Conservation (phyloP, 2,329 filamentous ascomycete genomes). For the Albophoma yamanashiensis region DNA sequence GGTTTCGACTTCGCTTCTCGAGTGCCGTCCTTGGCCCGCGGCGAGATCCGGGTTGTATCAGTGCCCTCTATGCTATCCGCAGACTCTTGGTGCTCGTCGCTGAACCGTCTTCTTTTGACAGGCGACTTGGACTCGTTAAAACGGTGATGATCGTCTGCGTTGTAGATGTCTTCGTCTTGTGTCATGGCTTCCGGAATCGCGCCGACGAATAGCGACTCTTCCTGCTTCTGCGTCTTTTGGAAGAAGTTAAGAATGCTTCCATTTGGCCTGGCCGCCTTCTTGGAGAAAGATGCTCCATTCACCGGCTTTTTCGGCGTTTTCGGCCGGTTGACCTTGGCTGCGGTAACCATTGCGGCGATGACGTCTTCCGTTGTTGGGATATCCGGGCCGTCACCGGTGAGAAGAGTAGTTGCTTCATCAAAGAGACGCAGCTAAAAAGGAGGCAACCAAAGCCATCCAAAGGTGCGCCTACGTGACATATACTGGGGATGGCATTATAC, state of each 20-base stretch:
- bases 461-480: not conserved
- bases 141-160: constrained; percentile 14
- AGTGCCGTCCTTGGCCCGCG: constrained; percentile 16
- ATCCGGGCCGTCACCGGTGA: not conserved
- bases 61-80: not conserved
- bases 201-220: constrained; percentile 47
- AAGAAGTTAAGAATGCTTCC: constrained; percentile 66
- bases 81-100: constrained; percentile 8
- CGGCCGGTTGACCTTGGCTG: constrained; percentile 20
- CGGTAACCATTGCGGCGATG: constrained; percentile 19
- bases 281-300: constrained; percentile 12
- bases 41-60: not conserved
- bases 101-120: constrained; percentile 18
- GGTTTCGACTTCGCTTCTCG: constrained; percentile 10
- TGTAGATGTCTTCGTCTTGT: constrained; percentile 17
- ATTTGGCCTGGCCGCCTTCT: constrained; percentile 36
- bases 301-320: constrained; percentile 20
- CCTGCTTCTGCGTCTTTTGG: constrained; percentile 52
- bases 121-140: constrained; percentile 23
- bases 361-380: not conserved
- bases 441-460: not conserved
- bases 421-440: not conserved
- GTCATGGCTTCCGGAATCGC: constrained; percentile 8
- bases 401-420: not conserved
- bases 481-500: not conserved